Evolutionary conservation across 1,139 yeast genomes (phyloP), one percentile per base, ranked within the genome.

Genomic region (Pichia sp.): DNA sequence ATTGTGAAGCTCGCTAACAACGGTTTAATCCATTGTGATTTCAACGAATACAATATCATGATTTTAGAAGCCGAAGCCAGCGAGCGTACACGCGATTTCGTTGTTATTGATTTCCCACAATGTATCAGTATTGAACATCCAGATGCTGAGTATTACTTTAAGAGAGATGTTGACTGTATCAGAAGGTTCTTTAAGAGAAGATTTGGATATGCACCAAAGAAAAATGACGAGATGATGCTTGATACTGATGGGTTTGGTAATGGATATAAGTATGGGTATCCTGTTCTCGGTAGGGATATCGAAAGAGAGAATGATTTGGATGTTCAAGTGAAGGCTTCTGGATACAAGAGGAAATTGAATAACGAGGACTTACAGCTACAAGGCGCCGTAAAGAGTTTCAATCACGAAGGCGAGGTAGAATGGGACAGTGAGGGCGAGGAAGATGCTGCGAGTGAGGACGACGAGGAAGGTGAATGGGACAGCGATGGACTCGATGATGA

Each of bases 41-140:
- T 81, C 60, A 91, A 91, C 59, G 99, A 91, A 59, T 91, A 91
- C 61, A 91, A 91, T 58, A 87, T 91, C 48, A 84, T 91, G 69
- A 82, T 93, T 30, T 68, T 84, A 37, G 58, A 56, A 18, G 78
- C 80, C 46, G 65, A 70, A 30, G 72, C 72, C 30, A 34, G 24
- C 3, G 13, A 21, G 11, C 6, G 22, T 3, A 14, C 71, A 35
- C 63, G 59, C 34, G 84, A 78, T 30, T 85, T 87, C 49, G 81
- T 87, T 18, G 95, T 91, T 19, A 91, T 91, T 50, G 99, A 91
- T 69, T 91, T 91, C 67, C 99, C 99, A 5, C 99, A 91, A 61
- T 88, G 96, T 76, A 84, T 91, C 17, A 85, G 96, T 14, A 84
- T 84, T 29, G 88, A 84, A 48, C 99, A 91, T 56, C 69, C 67